Evolutionary conservation across 257 asterid species (phyloP), one percentile per base, ranked within the genome.

Genomic region (Thymus mandschuricus): DNA sequence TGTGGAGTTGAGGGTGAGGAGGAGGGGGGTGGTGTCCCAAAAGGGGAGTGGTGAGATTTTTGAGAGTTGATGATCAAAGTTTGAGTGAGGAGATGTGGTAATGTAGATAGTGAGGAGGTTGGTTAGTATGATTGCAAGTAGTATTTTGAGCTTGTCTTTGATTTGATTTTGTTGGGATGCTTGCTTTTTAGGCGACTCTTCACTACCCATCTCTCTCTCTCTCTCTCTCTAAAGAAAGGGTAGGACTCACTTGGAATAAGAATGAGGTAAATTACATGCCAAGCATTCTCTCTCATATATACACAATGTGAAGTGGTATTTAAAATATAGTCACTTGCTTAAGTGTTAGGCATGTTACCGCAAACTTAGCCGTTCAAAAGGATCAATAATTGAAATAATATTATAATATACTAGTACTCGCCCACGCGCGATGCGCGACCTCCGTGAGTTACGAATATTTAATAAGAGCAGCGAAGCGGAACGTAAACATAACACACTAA

Each of bases 71-170:
- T 63, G 21, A 3, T 60, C 74, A 12, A 43, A 56, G 43, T 13
- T 67, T 29, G 76, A 21, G 8, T 54, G 48, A 41, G 83, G 76
- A 12, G 80, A 45, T 1, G 81, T 66, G 83, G 79, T 72, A 64
- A 86, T 66, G 88, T 68, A 84, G 33, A 87, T 49, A 5, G 88
- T 87, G 71, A 84, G 64, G 10, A 84, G 75, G 68, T 87, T 87
- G 50, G 89, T 79, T 50, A 80, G 45, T 30, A 81, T 15, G 6
- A 86, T 49, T 48, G 81, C 79, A 1, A 77, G 1, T 33, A 86
- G 77, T 40, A 77, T 45, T 49, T 78, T 76, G 71, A 85, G 81
- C 60, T 81, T 85, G 78, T 40, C 30, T 51, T 73, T 83, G 48
- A 73, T 73, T 75, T 79, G 84, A 40, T 10, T 21, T 27, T 71